Percentiles rank a stretch among this genome's conserved stretches.
Evolutionary conservation across 768 basidiomycete species (phyloP).

Genomic region (Dentipellis sp.): DNA sequence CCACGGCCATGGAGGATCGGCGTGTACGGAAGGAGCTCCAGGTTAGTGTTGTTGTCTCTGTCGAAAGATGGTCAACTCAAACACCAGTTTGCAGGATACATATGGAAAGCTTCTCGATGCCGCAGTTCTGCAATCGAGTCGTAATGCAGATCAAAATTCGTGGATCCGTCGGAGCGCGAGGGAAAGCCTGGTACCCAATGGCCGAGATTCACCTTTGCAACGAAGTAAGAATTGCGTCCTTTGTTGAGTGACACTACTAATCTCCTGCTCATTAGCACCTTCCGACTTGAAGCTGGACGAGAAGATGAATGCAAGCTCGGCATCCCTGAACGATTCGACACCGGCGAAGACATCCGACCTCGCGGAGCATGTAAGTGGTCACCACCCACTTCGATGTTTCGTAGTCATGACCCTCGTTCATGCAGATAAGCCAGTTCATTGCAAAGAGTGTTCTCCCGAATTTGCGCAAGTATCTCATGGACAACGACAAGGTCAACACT

Average conservation of each 20-base stretch:
- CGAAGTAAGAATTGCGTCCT: conserved; percentile 31
- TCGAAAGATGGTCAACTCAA: background rate
- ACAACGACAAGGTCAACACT: conserved; percentile 74
- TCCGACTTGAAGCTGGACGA: conserved; percentile 48
- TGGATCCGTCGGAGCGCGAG: conserved; percentile 70
- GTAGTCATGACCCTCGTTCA: background rate
- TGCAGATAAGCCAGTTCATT: conserved; percentile 64
- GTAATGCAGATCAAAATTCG: conserved; percentile 63
- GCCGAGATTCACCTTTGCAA: conserved; percentile 61
- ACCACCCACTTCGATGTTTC: background rate
- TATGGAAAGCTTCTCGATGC: conserved; percentile 81
- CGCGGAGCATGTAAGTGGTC: conserved; percentile 34
- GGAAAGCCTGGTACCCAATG: conserved; percentile 52
- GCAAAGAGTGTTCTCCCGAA: conserved; percentile 62
- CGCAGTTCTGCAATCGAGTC: conserved; percentile 63
- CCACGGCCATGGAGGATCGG: conserved; percentile 85
- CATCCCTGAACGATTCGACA: conserved; percentile 26
- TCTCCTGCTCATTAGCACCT: conserved; percentile 2
- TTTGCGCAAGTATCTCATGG: conserved; percentile 69
- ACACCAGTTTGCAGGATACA: conserved; percentile 45
- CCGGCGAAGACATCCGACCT: conserved; percentile 27
- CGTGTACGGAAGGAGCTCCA: conserved; percentile 85
- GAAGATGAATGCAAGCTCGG: conserved; percentile 39
- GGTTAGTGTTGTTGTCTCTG: conserved; percentile 25
- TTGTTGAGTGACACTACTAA: background rate